phyloP scores from a whole-genome alignment of 441 rosid species.

The Macaranga tanarius region DNA sequence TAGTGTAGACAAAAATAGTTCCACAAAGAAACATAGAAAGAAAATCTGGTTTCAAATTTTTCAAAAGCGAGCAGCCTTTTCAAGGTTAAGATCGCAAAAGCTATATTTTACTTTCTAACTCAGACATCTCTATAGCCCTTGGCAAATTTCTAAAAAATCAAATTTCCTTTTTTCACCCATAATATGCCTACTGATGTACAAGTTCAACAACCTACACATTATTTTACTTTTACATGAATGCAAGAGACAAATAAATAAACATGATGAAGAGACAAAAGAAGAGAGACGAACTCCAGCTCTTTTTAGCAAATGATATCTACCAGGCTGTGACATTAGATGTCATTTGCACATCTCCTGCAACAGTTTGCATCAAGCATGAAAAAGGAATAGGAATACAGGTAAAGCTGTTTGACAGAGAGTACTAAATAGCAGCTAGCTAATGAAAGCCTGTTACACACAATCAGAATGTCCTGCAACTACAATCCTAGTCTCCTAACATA shows the following conservation, averaged over 20 bases:
- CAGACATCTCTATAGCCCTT: neutral
- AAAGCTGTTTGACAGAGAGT: neutral
- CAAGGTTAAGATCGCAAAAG: neutral
- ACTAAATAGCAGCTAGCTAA: neutral
- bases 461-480: neutral
- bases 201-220: neutral
- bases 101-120: neutral
- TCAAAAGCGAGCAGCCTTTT: slow-evolving; percentile 1
- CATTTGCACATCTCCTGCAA: neutral
- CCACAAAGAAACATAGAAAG: neutral
- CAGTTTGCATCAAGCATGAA: too few species aligned
- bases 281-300: neutral
- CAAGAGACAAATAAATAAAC: too few species aligned
- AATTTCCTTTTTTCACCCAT: neutral
- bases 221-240: too few species aligned
- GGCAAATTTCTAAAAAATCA: neutral
- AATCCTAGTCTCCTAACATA: neutral
- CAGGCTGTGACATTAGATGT: neutral
- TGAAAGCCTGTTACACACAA: neutral
- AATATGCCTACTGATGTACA: neutral
- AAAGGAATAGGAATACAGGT: too few species aligned
- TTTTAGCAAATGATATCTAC: neutral
- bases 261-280: neutral
- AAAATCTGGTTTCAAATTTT: neutral
- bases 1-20: neutral